These are phyloP conservation scores for Pichia sp. DNA, from an alignment of 1,139 yeast species.

Conservation along the genomic window DNA sequence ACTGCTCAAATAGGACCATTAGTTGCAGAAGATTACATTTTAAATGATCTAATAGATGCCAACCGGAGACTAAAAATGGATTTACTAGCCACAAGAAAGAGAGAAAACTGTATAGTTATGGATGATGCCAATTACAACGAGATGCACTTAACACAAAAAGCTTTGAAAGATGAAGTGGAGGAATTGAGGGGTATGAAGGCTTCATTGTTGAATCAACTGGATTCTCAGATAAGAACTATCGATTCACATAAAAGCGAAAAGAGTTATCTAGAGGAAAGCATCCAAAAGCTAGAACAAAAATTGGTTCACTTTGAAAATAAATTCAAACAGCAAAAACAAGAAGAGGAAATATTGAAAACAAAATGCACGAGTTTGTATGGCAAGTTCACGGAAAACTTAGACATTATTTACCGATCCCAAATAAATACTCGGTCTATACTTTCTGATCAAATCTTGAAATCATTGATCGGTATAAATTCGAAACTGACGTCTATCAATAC, in stretches of 20 bases:
- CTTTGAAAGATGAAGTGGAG: slow-evolving; percentile 42
- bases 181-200: slow-evolving; percentile 31
- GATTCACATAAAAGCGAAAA: slow-evolving; percentile 23
- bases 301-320: slow-evolving; percentile 14
- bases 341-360: slow-evolving; percentile 4
- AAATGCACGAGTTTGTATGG: slow-evolving; percentile 9
- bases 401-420: slow-evolving; percentile 2
- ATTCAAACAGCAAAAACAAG: slow-evolving; percentile 6
- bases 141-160: slow-evolving; percentile 44
- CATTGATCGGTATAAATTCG: slow-evolving; percentile 3
- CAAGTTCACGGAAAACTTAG: slow-evolving; percentile 1
- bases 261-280: slow-evolving; percentile 5
- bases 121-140: slow-evolving; percentile 55
- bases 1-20: slow-evolving; percentile 45
- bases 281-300: slow-evolving; percentile 14
- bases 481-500: not conserved
- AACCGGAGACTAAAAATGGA: slow-evolving; percentile 60
- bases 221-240: slow-evolving; percentile 24
- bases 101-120: slow-evolving; percentile 57
- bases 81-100: slow-evolving; percentile 55
- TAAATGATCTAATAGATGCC: slow-evolving; percentile 49
- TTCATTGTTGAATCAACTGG: slow-evolving; percentile 25
- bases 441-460: slow-evolving; percentile 6
- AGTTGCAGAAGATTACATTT: slow-evolving; percentile 46
- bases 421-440: not conserved